Evolutionary conservation across 106 monocot species (phyloP), one percentile per base, ranked within the genome.

Genomic region (Alisma plantagoaquatica): DNA sequence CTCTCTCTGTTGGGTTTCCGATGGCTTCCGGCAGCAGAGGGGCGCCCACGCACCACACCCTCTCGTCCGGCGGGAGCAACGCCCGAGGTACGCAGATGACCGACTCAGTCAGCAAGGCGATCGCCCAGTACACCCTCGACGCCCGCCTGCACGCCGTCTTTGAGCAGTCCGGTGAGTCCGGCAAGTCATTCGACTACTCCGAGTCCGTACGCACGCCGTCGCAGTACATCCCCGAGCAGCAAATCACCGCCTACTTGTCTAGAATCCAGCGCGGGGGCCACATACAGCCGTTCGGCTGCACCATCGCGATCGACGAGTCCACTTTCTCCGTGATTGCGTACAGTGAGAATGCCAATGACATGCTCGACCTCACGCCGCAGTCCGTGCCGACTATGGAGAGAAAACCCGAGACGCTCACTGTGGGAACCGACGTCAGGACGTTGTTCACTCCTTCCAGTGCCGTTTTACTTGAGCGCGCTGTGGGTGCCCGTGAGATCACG

Each of bases 241-340:
- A 86, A 68, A 86, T 92, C 76, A 74, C 86, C 31, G 86, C 82
- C 46, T 92, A 86, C 70, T 75, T 92, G 54, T 92, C 80, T 31
- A 73, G 60, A 59, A 93, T 93, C 51, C 93, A 93, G 74, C 79
- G 93, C 18, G 87, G 93, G 23, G 93, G 87, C 43, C 60, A 79
- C 74, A 75, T 87, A 64, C 93, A 93, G 74, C 93, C 93, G 28
- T 80, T 87, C 57, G 93, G 93, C 4, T 76, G 76, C 76, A 87
- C 83, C 35, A 63, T 93, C 49, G 87, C 93, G 51, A 46, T 83
- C 23, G 74, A 80, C 49, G 83, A 83, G 41, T 60, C 67, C 19
- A 57, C 76, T 47, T 87, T 87, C 59, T 62, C 53, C 46, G 42
- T 93, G 26, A 57, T 93, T 56, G 93, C 93, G 23, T 93, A 65